Percentiles rank a stretch among this genome's conserved stretches.
Evolutionary conservation across 805 yeast species (phyloP).

Genomic region (Wickerhamomyces ciferrii): DNA sequence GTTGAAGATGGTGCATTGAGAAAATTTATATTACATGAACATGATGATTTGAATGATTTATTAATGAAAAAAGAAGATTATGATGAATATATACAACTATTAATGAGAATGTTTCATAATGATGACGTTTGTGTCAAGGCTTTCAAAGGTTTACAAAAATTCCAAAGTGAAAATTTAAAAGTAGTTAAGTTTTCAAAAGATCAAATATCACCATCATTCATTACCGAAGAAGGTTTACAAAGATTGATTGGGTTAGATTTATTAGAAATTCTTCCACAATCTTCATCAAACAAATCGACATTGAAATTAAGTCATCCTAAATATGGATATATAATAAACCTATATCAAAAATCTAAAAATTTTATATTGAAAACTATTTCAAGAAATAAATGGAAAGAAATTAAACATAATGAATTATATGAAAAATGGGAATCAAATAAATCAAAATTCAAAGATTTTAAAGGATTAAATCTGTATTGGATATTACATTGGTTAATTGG

Average conservation of each 20-base stretch:
- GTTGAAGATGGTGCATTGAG: conserved; percentile 32
- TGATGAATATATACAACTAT: too few relatives aligned
- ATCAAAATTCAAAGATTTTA: conserved; percentile 39
- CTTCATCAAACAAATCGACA: conserved; percentile 24
- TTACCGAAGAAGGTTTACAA: not conserved
- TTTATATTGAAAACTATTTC: conserved; percentile 37
- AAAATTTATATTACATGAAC: conserved; percentile 28
- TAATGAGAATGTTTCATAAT: conserved; percentile 7
- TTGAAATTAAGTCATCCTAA: conserved; percentile 43
- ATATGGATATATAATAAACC: conserved; percentile 42
- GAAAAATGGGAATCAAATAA: conserved; percentile 42
- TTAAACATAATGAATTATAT: conserved; percentile 34
- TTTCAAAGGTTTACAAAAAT: not conserved
- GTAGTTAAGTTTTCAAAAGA: not conserved
- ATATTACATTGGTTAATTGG: conserved; percentile 46
- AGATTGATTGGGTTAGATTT: conserved; percentile 35
- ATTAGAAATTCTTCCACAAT: conserved; percentile 37
- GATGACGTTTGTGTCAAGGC: too few relatives aligned
- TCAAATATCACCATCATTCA: not conserved
- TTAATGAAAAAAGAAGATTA: conserved; percentile 25
- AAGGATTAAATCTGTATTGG: conserved; percentile 48
- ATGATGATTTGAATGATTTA: conserved; percentile 40
- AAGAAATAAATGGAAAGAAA: conserved; percentile 35
- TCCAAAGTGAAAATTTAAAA: not conserved
- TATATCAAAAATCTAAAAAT: conserved; percentile 37